Evolutionary conservation across 148 eudicot species (phyloP), one percentile per base, ranked within the genome.

Genomic region (Rhododendron vialii): DNA sequence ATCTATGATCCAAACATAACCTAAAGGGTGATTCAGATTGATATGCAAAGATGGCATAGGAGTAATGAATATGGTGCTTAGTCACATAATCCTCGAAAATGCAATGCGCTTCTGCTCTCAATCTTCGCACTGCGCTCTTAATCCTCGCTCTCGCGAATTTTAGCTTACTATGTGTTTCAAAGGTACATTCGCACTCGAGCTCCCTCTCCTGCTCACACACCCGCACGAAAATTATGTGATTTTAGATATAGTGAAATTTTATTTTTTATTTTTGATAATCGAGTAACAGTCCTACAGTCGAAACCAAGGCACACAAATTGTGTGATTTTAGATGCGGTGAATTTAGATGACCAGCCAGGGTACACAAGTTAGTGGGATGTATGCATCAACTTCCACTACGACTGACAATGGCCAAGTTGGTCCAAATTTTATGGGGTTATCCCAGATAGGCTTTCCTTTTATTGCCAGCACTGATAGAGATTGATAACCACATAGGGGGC

Each of bases 311-410:
- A 41, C 43, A 5, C 7, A 48, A 10, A 48, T 48, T 11, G 11
- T 18, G 22, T 55, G 22, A 55, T 55, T 55, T 4, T 18, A 18
- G 61, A 55, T 18, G 1, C 17, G 24, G 61, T 55, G 61, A 55
- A 55, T 55, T 41, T 17, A 18, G 61, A 55, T 55, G 22, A 18
- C 6, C 1, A 1, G 22, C 61, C 24, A 55, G 87, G 89, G 85
- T 36, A 84, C 90, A 90, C 51, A 83, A 85, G n/a, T 14, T 89
- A 92, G 92, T 92, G 93, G 93, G 90, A 86, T 87, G 82, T 82
- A 78, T 88, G 51, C 71, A 87, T 67, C 51, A 53, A n/a, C 73
- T 87, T 82, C 89, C 92, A 92, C 89, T 89, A 73, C 17, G 48
- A 84, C 67, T 35, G 5, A 61, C 11, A 74, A 84, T 51, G 86